Evolutionary conservation across 345 rosid genomes (phyloP), one percentile per base, ranked within the genome.

Genomic region (Syzygium oleosum): DNA sequence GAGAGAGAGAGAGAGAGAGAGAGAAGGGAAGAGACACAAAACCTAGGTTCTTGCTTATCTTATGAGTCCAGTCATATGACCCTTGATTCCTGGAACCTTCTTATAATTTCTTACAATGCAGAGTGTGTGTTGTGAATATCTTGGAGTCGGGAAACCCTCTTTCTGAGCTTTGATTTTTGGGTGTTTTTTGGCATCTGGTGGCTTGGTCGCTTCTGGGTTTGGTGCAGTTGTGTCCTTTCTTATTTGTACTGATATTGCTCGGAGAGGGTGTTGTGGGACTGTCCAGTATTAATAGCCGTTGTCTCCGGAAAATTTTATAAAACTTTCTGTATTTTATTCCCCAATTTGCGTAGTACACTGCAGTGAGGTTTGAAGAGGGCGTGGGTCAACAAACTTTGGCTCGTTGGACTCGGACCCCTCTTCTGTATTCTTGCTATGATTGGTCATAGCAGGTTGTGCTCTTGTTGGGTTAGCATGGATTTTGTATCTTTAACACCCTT

Each of bases 1-100:
- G 68, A 51, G 27, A 84, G 87, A 55, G 84, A 16, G 55, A 65
- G 31, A 84, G 79, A 88, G 46, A 84, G 58, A 1, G 6, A 2
- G 68, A 61, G 56, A 46, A 46, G 84, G 38, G 63, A 49, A 54
- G 58, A 85, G 87, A 52, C 25, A 85, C 14, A 53, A n/a, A 59
- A 27, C 84, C 54, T 52, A 38, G 29, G 56, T 80, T 55, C 54
- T 68, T 84, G 89, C 93, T 90, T 84, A 85, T 92, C 88, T 93
- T 90, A 87, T 88, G 93, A 94, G 96, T 91, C 89, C 86, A 59
- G 85, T 92, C 94, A 94, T 95, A 92, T 90, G 93, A 93, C 98
- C 98, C 97, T 95, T 97, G 97, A 97, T 97, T 95, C 97, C 90
- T 92, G 96, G 97, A 95, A 95, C 93, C 97, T 97, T 97, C 96